Evolutionary conservation across 2,329 filamentous ascomycete species (phyloP).

Genomic region (Nemania sp.): DNA sequence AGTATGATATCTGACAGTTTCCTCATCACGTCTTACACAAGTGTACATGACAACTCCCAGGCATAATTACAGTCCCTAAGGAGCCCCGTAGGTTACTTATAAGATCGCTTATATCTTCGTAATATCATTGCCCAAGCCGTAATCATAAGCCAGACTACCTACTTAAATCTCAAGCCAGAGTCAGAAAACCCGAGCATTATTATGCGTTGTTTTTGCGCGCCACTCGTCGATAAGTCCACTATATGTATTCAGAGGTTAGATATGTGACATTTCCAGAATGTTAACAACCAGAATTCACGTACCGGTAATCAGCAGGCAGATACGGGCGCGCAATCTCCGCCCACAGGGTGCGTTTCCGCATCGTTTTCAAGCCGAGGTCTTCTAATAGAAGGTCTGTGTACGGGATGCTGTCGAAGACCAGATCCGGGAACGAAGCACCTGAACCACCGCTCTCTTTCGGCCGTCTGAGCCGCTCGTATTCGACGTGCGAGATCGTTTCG

Average conservation of each 20-base stretch:
- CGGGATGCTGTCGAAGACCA: slow-evolving; percentile 64
- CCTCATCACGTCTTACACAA: no score
- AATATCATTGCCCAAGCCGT: no score
- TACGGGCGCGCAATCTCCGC: slow-evolving; percentile 6
- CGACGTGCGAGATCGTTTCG: slow-evolving; percentile 55
- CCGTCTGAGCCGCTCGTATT: slow-evolving; percentile 59
- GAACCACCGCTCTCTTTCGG: slow-evolving; percentile 48
- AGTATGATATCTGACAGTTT: no score
- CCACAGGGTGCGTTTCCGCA: slow-evolving; percentile 41
- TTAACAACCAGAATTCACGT: not conserved
- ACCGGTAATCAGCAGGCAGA: slow-evolving; percentile 8
- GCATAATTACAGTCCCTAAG: no score
- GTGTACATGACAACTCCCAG: no score
- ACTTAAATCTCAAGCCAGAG: not conserved
- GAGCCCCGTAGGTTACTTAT: no score
- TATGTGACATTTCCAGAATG: no score
- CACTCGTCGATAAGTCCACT: slow-evolving; percentile 11
- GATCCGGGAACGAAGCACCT: slow-evolving; percentile 56
- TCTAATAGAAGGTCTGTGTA: slow-evolving; percentile 60
- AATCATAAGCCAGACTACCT: no score
- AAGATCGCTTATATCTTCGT: no score
- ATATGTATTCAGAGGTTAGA: not conserved
- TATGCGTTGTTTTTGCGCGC: slow-evolving; percentile 1
- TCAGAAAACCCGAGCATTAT: not conserved
- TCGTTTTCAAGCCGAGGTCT: slow-evolving; percentile 55